phyloP scores from a whole-genome alignment of 257 asterid genomes.

The Nicotiana undulata region DNA sequence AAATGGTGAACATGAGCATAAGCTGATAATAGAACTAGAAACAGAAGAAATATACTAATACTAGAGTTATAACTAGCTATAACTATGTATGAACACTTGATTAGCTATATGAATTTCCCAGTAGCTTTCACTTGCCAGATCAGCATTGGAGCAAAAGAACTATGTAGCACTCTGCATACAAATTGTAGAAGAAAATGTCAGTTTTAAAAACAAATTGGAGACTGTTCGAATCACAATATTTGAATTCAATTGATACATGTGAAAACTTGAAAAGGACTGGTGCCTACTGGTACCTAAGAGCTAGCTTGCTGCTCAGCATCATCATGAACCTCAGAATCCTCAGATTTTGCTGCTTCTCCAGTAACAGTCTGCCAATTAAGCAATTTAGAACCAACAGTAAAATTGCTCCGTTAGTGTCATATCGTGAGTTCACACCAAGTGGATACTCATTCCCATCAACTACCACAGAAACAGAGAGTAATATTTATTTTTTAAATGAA shows the following conservation, averaged over 20 bases:
- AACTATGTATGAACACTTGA: neutral
- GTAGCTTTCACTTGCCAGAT: neutral
- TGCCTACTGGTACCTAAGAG: neutral
- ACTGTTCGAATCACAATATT: no score
- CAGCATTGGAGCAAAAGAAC: neutral
- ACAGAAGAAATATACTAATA: neutral
- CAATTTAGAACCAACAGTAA: neutral
- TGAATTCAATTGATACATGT: no score
- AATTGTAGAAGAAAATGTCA: neutral
- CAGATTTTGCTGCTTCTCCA: neutral
- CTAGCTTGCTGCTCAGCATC: conserved; percentile 17
- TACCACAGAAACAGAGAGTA: neutral
- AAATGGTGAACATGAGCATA: neutral
- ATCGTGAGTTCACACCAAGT: neutral
- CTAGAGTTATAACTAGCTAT: neutral
- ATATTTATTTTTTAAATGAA: no score
- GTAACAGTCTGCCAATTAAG: neutral
- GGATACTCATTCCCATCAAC: neutral
- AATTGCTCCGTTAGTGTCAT: neutral
- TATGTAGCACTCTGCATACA: neutral
- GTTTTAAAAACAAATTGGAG: no score
- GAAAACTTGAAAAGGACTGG: no score
- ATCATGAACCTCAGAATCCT: conserved; percentile 12
- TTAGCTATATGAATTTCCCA: neutral
- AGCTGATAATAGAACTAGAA: neutral